Percentiles rank a stretch among this genome's conserved stretches.
Evolutionary conservation across 108 stramenopile genomes (phyloP).

Genomic region (Bacterosira constricta): DNA sequence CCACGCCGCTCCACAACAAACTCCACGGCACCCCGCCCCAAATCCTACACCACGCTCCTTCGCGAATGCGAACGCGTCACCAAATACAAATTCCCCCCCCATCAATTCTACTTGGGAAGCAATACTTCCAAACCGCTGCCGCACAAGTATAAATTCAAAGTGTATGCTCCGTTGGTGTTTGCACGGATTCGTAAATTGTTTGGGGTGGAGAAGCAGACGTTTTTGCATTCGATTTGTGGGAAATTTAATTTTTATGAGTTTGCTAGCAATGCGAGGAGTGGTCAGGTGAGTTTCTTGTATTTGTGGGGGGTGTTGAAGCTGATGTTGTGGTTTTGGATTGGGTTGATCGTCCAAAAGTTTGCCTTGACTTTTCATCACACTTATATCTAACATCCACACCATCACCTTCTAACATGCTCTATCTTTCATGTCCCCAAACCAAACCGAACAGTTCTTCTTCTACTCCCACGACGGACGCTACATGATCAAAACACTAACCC

Average conservation of each 20-base stretch:
- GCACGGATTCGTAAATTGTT: slow-evolving; percentile 58
- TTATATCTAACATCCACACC: too few species aligned
- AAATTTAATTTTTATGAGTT: slow-evolving; percentile 91
- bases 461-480: slow-evolving; percentile 90
- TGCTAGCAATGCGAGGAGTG: slow-evolving; percentile 87
- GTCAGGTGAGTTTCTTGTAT: slow-evolving; percentile 46
- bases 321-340: too few species aligned
- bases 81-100: slow-evolving; percentile 50
- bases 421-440: neutral
- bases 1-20: neutral
- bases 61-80: slow-evolving; percentile 40
- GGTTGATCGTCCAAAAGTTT: too few species aligned
- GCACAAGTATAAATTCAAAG: slow-evolving; percentile 90
- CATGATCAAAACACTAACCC: slow-evolving; percentile 88
- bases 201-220: slow-evolving; percentile 71
- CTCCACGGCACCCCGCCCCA: neutral
- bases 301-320: neutral
- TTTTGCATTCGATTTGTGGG: slow-evolving; percentile 84
- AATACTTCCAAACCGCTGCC: slow-evolving; percentile 41
- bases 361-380: too few species aligned
- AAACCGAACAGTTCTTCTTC: slow-evolving; percentile 79
- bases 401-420: slow-evolving; percentile 1
- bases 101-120: slow-evolving; percentile 42
- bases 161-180: slow-evolving; percentile 78
- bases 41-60: slow-evolving; percentile 19